Conservation (phyloP, 2,329 filamentous ascomycete genomes). For the Gremmenia infestans region DNA sequence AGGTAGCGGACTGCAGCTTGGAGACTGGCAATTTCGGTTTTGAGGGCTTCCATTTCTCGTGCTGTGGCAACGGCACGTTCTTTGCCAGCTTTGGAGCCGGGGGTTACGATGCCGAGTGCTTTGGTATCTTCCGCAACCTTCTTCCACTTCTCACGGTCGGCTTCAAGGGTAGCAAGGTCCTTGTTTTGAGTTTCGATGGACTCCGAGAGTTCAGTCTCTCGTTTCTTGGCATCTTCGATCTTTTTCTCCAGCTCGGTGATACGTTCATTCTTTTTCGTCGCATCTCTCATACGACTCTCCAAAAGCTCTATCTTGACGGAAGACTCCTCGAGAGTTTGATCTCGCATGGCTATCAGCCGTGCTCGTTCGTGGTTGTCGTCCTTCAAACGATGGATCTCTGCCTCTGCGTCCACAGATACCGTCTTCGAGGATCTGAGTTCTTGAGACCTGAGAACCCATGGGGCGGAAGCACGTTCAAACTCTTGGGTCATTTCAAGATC, state of each 20-base stretch:
- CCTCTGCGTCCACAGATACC: slow-evolving; percentile 75
- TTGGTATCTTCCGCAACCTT: slow-evolving; percentile 61
- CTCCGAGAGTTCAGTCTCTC: slow-evolving; percentile 51
- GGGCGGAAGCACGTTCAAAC: slow-evolving; percentile 70
- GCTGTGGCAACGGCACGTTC: slow-evolving; percentile 65
- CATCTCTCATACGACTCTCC: slow-evolving; percentile 80
- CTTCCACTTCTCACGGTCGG: slow-evolving; percentile 66
- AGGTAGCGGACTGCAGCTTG: slow-evolving; percentile 64
- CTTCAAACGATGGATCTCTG: slow-evolving; percentile 74
- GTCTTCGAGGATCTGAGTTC: slow-evolving; percentile 80
- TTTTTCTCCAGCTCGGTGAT: slow-evolving; percentile 61
- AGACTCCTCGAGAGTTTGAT: slow-evolving; percentile 79
- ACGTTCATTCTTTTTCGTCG: slow-evolving; percentile 67
- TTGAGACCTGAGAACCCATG: slow-evolving; percentile 78
- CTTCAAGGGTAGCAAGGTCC: slow-evolving; percentile 59
- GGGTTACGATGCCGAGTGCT: slow-evolving; percentile 43
- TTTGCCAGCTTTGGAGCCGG: slow-evolving; percentile 52
- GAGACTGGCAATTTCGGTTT: slow-evolving; percentile 60
- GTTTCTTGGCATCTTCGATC: slow-evolving; percentile 48
- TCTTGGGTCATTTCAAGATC: slow-evolving; percentile 71
- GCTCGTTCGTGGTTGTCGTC: slow-evolving; percentile 77
- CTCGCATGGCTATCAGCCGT: slow-evolving; percentile 64
- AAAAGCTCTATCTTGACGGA: slow-evolving; percentile 92
- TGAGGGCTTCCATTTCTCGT: slow-evolving; percentile 67
- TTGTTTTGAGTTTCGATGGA: slow-evolving; percentile 64